Evolutionary conservation across 83 land plant species (phyloP), one percentile per base, ranked within the genome.

Genomic region (Larix sibirica): DNA sequence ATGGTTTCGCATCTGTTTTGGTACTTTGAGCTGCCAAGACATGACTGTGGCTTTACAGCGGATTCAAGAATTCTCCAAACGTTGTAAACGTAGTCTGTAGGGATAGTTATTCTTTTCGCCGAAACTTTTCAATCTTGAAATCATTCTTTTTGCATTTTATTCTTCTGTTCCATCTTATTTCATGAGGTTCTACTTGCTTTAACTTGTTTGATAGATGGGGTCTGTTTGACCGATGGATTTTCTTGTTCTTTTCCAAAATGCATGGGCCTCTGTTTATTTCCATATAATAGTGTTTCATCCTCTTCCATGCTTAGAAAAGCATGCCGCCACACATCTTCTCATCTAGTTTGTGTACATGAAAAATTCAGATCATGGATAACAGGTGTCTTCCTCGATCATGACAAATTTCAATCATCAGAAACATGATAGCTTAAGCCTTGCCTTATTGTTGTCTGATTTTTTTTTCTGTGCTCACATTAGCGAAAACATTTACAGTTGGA

Each of bases 1-100:
- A 33, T 96, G 99, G 99, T 96, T 96, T 69, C 79, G 98, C 7
- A 82, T 83, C 12, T 95, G 99, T 87, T 95, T 96, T 85, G 87
- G 91, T 16, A 86, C 85, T 36, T 80, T 93, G 36, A 81, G 86
- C 33, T 96, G 92, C 58, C 83, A 85, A 17, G 94, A 95, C 65
- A 62, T 95, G 23, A 81, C 80, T 44, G 77, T 94, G 24, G 99
- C 95, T 20, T 80, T 93, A 79, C 82, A 86, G 62, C 92, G 98
- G 82, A 85, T 94, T 58, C 86, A 83, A 42, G 85, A 81, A 81
- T 83, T 95, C 50, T 80, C 86, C 36, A 83, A 83, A 81, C 73
- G 77, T 47, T 87, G 83, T 83, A 88, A 76, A 86, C 26, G 44
- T 44, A 16, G 23, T 33, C 36, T 6, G 14, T 44, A 73, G 77